Evolutionary conservation across 345 rosid species (phyloP).

Genomic region (Brassica juncea): DNA sequence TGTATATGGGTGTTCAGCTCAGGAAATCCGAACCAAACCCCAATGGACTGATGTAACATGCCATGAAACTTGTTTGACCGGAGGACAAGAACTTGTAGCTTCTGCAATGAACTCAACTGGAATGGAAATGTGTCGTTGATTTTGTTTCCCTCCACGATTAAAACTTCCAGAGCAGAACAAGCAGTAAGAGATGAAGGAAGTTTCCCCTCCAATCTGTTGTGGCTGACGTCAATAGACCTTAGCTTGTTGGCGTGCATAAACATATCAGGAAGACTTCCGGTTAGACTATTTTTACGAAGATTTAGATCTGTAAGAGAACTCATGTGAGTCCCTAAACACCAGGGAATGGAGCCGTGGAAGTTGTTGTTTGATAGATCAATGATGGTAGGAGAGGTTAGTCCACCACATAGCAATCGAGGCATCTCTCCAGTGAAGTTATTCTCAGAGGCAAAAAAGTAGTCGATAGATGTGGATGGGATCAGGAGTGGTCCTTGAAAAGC

Average conservation of each 20-base stretch:
- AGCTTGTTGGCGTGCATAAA: background rate
- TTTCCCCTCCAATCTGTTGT: slow-evolving; percentile 1
- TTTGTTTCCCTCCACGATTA: background rate
- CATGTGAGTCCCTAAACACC: background rate
- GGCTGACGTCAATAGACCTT: slow-evolving; percentile 10
- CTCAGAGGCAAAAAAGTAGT: background rate
- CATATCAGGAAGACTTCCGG: background rate
- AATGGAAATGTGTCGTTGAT: background rate
- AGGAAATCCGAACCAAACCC: background rate
- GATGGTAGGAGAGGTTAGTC: background rate
- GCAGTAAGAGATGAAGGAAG: background rate
- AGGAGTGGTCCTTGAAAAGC: slow-evolving; percentile 8
- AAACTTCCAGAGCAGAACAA: background rate
- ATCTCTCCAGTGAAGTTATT: slow-evolving; percentile 5
- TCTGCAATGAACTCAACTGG: background rate
- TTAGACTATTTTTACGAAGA: background rate
- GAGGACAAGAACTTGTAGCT: slow-evolving; percentile 11
- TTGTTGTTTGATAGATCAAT: slow-evolving; percentile 10
- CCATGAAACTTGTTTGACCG: slow-evolving; percentile 5
- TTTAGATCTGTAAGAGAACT: background rate
- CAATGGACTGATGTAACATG: background rate
- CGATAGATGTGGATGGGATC: background rate
- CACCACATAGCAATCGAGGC: background rate
- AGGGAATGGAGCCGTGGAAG: slow-evolving; percentile 1
- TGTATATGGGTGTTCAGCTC: background rate